These are phyloP conservation scores for Acrocalymma vagum DNA, from an alignment of 2,329 filamentous ascomycete genomes.

Conservation along the genomic window DNA sequence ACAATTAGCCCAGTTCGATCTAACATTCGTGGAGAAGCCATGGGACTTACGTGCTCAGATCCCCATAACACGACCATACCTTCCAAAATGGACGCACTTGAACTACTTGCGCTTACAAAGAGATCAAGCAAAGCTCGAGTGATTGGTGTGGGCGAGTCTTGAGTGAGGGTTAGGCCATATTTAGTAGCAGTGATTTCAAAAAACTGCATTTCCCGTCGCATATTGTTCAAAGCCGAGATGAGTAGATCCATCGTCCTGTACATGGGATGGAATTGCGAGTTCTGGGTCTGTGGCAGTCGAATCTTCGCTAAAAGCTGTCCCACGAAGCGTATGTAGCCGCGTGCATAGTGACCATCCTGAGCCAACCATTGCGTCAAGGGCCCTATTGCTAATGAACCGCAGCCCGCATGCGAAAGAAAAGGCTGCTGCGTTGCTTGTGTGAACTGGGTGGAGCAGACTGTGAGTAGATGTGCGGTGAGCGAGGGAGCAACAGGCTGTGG, in stretches of 20 bases:
- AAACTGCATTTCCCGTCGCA: slow-evolving; percentile 72
- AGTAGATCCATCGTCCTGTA: slow-evolving; percentile 69
- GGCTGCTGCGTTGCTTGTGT: slow-evolving; percentile 69
- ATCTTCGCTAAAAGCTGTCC: slow-evolving; percentile 71
- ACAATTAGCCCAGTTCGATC: slow-evolving; percentile 13
- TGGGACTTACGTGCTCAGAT: slow-evolving; percentile 67
- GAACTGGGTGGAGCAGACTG: slow-evolving; percentile 57
- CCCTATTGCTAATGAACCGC: slow-evolving; percentile 65
- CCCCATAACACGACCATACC: slow-evolving; percentile 78
- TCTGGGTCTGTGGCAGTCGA: slow-evolving; percentile 59
- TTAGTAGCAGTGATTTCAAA: slow-evolving; percentile 70
- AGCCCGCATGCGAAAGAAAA: slow-evolving; percentile 72
- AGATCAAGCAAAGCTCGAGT: slow-evolving; percentile 66
- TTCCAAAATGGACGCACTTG: slow-evolving; percentile 66
- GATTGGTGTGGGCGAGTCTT: slow-evolving; percentile 55
- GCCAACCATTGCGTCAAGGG: slow-evolving; percentile 72
- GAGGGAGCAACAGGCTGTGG: slow-evolving; percentile 49
- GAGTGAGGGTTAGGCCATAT: slow-evolving; percentile 64
- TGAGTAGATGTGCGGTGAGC: slow-evolving; percentile 66
- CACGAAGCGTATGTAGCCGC: slow-evolving; percentile 73
- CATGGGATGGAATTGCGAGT: slow-evolving; percentile 57
- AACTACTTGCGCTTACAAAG: slow-evolving; percentile 65
- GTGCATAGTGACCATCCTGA: slow-evolving; percentile 76
- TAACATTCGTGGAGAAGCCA: not conserved
- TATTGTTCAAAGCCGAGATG: slow-evolving; percentile 70